Conservation (phyloP, 2,329 filamentous ascomycete genomes). For the Magnaporthiopsis rhizophila region DNA sequence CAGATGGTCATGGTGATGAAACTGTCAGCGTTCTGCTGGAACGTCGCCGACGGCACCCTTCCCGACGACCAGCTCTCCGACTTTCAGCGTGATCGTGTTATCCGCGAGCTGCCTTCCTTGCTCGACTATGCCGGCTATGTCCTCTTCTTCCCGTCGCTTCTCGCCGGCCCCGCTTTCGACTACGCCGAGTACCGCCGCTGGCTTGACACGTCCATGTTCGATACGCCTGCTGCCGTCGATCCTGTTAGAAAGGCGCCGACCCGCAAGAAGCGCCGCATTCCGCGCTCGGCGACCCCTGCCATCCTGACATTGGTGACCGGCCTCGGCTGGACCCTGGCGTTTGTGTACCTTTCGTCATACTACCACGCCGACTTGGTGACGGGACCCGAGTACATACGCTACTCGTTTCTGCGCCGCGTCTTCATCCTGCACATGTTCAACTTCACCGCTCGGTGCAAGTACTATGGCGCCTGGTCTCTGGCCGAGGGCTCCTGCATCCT, state of each 20-base stretch:
- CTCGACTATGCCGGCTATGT: slow-evolving; percentile 87
- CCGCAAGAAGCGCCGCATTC: slow-evolving; percentile 84
- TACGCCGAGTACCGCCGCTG: slow-evolving; percentile 87
- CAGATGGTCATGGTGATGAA: slow-evolving; percentile 99
- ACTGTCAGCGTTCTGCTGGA: slow-evolving; percentile 94
- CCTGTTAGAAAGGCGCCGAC: slow-evolving; percentile 79
- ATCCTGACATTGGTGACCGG: slow-evolving; percentile 66
- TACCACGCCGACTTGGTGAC: slow-evolving; percentile 60
- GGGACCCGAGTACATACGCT: slow-evolving; percentile 56
- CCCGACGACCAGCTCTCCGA: slow-evolving; percentile 75
- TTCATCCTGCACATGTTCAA: slow-evolving; percentile 79
- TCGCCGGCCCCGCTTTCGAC: slow-evolving; percentile 89
- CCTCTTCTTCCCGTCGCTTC: slow-evolving; percentile 86
- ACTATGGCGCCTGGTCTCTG: slow-evolving; percentile 92
- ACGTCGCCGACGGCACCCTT: slow-evolving; percentile 84
- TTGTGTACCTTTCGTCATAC: slow-evolving; percentile 61
- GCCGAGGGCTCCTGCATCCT: slow-evolving; percentile 94
- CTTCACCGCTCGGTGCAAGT: slow-evolving; percentile 78
- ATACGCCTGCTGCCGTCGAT: slow-evolving; percentile 72
- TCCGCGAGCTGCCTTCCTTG: slow-evolving; percentile 64
- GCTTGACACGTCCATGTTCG: slow-evolving; percentile 93
- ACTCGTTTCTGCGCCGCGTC: slow-evolving; percentile 63
- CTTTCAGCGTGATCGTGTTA: slow-evolving; percentile 73
- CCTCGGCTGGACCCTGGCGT: slow-evolving; percentile 70
- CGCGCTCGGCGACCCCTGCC: slow-evolving; percentile 81